Percentiles rank a stretch among this genome's conserved stretches.
These are phyloP conservation scores for Nakaseomyces bracarensis DNA, from an alignment of 1,139 yeast species.

Conservation along the genomic window DNA sequence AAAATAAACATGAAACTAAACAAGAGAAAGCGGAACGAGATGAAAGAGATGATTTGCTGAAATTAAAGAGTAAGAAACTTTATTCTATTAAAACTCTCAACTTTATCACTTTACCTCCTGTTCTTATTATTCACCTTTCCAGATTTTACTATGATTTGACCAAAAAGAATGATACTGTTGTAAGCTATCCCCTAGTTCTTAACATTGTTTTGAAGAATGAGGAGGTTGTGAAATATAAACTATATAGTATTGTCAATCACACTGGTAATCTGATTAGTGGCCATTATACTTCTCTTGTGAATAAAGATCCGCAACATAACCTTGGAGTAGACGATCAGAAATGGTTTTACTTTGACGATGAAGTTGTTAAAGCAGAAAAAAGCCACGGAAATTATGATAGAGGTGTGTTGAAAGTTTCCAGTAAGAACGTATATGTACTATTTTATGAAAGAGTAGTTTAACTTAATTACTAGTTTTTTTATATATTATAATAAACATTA, in stretches of 20 bases:
- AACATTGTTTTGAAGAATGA: conserved; percentile 39
- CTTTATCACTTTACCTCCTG: conserved; percentile 56
- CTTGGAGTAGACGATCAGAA: conserved; percentile 31
- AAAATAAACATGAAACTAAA: conserved; percentile 4
- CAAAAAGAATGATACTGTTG: conserved; percentile 46
- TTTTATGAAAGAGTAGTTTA: conserved; percentile 45
- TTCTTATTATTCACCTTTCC: conserved; percentile 57
- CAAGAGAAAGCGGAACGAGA: conserved; percentile 8
- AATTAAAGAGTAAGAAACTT: conserved; percentile 28
- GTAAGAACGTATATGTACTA: conserved; percentile 58
- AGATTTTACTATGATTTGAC: conserved; percentile 50
- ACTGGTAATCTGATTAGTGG: conserved; percentile 65
- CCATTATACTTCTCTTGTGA: conserved; percentile 61
- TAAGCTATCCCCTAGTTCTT: conserved; percentile 48
- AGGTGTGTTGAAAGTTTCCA: conserved; percentile 37
- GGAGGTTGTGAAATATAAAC: conserved; percentile 40
- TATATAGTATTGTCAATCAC: conserved; percentile 60
- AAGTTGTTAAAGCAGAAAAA: conserved; percentile 41
- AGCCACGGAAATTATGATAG: conserved; percentile 41
- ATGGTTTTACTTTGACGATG: conserved; percentile 76
- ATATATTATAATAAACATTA: not conserved
- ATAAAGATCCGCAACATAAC: conserved; percentile 38
- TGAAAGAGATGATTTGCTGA: conserved; percentile 10
- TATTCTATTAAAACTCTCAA: conserved; percentile 47
- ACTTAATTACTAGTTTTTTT: too few species aligned